Percentiles rank a stretch among this genome's conserved stretches.
phyloP scores from a whole-genome alignment of 805 yeast genomes.

The Zygosaccharomyces bailii region DNA sequence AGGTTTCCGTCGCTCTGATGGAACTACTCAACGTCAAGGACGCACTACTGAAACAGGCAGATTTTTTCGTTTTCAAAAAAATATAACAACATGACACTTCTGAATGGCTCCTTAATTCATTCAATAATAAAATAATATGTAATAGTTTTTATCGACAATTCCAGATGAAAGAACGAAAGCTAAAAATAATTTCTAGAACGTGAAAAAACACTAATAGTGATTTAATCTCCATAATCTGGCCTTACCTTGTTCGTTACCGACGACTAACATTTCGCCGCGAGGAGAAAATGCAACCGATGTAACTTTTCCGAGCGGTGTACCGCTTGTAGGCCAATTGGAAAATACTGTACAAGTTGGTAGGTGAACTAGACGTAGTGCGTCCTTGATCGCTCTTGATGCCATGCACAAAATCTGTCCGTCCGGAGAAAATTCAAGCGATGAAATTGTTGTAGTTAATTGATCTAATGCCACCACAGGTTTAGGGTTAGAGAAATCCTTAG shows the following conservation, averaged over 20 bases:
- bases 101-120: background rate
- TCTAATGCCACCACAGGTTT: constrained; percentile 64
- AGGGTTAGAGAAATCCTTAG: constrained; percentile 26
- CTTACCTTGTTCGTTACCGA: constrained; percentile 88
- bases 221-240: constrained; percentile 86
- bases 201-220: constrained; percentile 52
- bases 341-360: constrained; percentile 83
- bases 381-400: constrained; percentile 81
- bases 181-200: background rate
- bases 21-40: constrained; percentile 13
- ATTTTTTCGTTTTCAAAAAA: constrained; percentile 16
- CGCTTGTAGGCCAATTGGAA: constrained; percentile 95
- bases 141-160: background rate
- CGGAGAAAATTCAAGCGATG: constrained; percentile 65
- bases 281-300: constrained; percentile 78
- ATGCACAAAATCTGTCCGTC: constrained; percentile 89
- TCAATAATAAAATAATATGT: background rate
- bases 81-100: background rate
- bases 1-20: constrained; percentile 17
- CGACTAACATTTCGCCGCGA: constrained; percentile 73
- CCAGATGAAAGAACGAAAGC: background rate
- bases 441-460: constrained; percentile 76
- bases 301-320: constrained; percentile 94
- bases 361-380: constrained; percentile 82
- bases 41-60: constrained; percentile 15